Conservation (phyloP, 495 filamentous ascomycete species). For the Daldinia vernicosa region DNA sequence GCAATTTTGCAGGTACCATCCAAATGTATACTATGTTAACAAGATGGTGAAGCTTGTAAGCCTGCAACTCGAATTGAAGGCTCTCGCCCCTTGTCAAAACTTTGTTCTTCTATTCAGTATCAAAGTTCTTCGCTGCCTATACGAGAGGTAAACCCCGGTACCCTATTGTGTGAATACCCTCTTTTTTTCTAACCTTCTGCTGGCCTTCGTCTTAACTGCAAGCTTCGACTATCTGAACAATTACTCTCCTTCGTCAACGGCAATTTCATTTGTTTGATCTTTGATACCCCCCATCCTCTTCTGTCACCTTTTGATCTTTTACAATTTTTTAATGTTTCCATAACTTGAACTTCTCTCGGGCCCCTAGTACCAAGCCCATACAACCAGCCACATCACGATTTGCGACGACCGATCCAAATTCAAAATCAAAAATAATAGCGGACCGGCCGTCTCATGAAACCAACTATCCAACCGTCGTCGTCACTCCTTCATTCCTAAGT, state of each 20-base stretch:
- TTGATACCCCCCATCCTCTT: conserved; percentile 42
- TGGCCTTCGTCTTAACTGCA: conserved; percentile 38
- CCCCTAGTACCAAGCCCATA: conserved; percentile 5
- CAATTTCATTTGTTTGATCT: conserved; percentile 37
- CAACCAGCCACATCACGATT: conserved; percentile 36
- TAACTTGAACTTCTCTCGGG: conserved; percentile 21
- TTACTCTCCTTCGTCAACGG: conserved; percentile 36
- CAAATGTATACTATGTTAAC: conserved; percentile 4
- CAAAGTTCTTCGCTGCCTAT: conserved; percentile 42
- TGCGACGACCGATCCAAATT: conserved; percentile 31
- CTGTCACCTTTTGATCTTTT: conserved; percentile 17
- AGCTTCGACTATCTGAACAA: conserved; percentile 31
- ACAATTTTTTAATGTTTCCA: conserved; percentile 27
- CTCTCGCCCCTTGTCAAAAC: conserved; percentile 23
- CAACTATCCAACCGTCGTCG: conserved; percentile 10
- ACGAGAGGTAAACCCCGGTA: conserved; percentile 36
- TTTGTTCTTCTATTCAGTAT: conserved; percentile 25
- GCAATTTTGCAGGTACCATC: conserved; percentile 4
- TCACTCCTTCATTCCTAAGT: conserved; percentile 2
- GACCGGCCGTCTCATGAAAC: conserved; percentile 17
- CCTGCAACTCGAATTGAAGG: not conserved
- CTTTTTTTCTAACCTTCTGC: conserved; percentile 36
- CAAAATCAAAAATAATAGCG: conserved; percentile 16
- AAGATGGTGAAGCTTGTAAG: conserved; percentile 2
- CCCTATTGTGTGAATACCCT: conserved; percentile 44